Evolutionary conservation across 495 filamentous ascomycete genomes (phyloP).

Genomic region (Trichocladium uniseriatum): DNA sequence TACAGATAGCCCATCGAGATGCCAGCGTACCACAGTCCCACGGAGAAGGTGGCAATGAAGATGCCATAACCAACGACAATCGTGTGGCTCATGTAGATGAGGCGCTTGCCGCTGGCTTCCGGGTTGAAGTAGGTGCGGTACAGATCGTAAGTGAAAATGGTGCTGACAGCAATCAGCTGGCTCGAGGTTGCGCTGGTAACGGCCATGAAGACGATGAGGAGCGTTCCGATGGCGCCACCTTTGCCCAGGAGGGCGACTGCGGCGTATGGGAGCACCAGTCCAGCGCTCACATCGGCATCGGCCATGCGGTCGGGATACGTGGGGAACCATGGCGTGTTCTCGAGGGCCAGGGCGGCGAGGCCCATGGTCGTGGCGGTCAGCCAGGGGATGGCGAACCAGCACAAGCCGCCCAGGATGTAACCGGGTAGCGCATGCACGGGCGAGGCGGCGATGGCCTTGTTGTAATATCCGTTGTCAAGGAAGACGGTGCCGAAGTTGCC

Average conservation of each 20-base stretch:
- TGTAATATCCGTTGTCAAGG: constrained; percentile 78
- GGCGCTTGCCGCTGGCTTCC: constrained; percentile 57
- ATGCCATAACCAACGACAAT: constrained; percentile 69
- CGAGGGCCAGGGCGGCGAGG: constrained; percentile 75
- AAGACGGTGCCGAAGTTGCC: constrained; percentile 79
- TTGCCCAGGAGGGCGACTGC: constrained; percentile 83
- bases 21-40: constrained; percentile 62
- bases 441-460: constrained; percentile 89
- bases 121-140: constrained; percentile 63
- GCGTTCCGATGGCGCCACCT: constrained; percentile 74
- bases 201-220: constrained; percentile 91
- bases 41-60: constrained; percentile 77
- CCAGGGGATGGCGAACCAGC: constrained; percentile 96
- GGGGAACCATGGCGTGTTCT: constrained; percentile 64
- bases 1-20: constrained; percentile 58
- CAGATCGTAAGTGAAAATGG: constrained; percentile 89
- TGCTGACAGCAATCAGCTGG: constrained; percentile 85
- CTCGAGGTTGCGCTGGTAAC: constrained; percentile 86
- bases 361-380: constrained; percentile 89
- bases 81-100: constrained; percentile 79
- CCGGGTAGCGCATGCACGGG: constrained; percentile 86
- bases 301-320: constrained; percentile 65
- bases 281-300: constrained; percentile 68
- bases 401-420: constrained; percentile 82
- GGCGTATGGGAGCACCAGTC: constrained; percentile 80